These are phyloP conservation scores for Albugo laibachii DNA, from an alignment of 352 stramenopile genomes.

Conservation along the genomic window DNA sequence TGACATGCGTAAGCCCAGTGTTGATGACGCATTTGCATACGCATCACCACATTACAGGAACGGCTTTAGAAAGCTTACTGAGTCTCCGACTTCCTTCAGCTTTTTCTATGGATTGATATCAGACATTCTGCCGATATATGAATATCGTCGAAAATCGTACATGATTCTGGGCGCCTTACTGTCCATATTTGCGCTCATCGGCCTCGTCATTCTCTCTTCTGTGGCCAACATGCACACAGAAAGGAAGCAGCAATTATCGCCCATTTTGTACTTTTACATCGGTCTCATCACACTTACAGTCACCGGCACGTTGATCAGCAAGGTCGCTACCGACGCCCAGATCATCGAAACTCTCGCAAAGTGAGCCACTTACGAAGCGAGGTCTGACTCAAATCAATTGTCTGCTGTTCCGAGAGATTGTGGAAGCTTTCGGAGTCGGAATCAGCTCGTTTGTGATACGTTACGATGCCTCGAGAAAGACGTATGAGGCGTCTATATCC, in stretches of 20 bases:
- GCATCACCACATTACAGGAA: too few species aligned
- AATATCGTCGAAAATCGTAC: conserved; percentile 23
- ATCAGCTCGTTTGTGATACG: conserved; percentile 9
- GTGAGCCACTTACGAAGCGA: conserved; percentile 13
- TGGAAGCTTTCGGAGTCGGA: conserved; percentile 21
- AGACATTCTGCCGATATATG: conserved; percentile 20
- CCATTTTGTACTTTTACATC: not conserved
- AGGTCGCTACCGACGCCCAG: not conserved
- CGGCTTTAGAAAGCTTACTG: too few species aligned
- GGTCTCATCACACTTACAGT: not conserved
- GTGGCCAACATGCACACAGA: too few species aligned
- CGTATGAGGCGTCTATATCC: conserved; percentile 9
- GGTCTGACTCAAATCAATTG: conserved; percentile 32
- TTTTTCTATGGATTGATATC: conserved; percentile 22
- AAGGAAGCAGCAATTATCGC: too few species aligned
- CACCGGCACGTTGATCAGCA: not conserved
- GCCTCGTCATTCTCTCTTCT: not conserved
- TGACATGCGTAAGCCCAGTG: not conserved
- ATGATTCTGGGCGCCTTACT: conserved; percentile 19
- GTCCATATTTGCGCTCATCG: conserved; percentile 13
- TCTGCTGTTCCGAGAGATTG: conserved; percentile 15
- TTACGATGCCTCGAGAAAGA: conserved; percentile 5
- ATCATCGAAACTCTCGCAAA: conserved; percentile 28
- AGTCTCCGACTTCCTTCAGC: conserved; percentile 7
- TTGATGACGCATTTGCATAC: not conserved